phyloP scores from a whole-genome alignment of 345 rosid genomes.

The Noccaea bulbosa region DNA sequence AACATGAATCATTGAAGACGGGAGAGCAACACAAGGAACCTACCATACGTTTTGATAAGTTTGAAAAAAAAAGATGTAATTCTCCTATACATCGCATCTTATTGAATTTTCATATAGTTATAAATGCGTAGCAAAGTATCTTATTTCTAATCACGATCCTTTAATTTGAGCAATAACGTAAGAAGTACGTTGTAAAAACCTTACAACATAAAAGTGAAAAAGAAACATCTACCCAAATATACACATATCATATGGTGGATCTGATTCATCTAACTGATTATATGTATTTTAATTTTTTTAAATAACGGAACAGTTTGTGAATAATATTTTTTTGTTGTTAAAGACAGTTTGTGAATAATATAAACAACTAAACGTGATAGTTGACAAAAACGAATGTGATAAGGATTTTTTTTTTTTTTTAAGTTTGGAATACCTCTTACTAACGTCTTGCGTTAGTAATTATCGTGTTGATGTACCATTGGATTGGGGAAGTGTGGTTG shows the following conservation, averaged over 20 bases:
- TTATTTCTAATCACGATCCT: slow-evolving; percentile 3
- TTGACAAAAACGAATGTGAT: background rate
- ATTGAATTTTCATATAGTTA: background rate
- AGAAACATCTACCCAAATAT: slow-evolving; percentile 13
- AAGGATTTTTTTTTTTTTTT: background rate
- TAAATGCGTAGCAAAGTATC: slow-evolving; percentile 26
- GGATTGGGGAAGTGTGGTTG: background rate
- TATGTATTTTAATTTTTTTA: background rate
- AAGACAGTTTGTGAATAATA: too few species aligned
- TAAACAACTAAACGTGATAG: background rate
- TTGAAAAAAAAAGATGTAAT: slow-evolving; percentile 7
- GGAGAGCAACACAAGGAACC: background rate
- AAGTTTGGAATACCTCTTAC: background rate
- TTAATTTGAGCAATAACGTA: slow-evolving; percentile 39
- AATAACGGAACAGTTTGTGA: too few species aligned
- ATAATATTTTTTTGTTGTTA: too few species aligned
- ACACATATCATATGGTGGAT: slow-evolving; percentile 8
- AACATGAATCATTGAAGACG: slow-evolving; percentile 14
- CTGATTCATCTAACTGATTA: slow-evolving; percentile 7
- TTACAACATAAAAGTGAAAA: slow-evolving; percentile 30
- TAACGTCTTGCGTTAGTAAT: background rate
- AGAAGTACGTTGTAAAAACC: slow-evolving; percentile 31
- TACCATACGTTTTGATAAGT: slow-evolving; percentile 15
- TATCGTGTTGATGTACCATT: slow-evolving; percentile 13
- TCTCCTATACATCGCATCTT: slow-evolving; percentile 6